A percentile compares a stretch with the other conserved stretches of the same genome.
Evolutionary conservation across 2,329 filamentous ascomycete genomes (phyloP).

Genomic region (Xylariaceae sp.): DNA sequence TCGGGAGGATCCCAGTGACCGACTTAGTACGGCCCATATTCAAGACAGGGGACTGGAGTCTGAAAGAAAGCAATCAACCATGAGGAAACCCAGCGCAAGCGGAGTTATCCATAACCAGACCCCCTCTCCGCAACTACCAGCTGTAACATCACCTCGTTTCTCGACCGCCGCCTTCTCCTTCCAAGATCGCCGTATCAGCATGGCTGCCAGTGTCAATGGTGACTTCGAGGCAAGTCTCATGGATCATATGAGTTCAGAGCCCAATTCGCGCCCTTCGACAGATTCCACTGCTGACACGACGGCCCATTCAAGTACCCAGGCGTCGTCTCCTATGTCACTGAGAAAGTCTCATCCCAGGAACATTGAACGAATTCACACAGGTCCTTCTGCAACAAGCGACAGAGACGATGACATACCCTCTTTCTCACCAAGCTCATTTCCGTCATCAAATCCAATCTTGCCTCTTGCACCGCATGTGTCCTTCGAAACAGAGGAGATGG

Average conservation of each 20-base stretch:
- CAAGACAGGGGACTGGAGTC: conserved; percentile 9
- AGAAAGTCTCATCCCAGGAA: conserved; percentile 44
- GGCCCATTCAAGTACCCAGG: conserved; percentile 16
- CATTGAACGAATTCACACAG: conserved; percentile 26
- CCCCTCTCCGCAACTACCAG: conserved; percentile 45
- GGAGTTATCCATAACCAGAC: conserved; percentile 33
- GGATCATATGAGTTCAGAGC: conserved; percentile 51
- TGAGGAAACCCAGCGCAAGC: conserved; percentile 15
- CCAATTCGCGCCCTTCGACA: conserved; percentile 37
- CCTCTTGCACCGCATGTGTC: conserved; percentile 45
- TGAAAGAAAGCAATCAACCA: conserved; percentile 12
- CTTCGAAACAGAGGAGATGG: conserved; percentile 36
- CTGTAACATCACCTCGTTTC: conserved; percentile 48
- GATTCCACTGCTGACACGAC: conserved; percentile 20
- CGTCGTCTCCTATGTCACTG: conserved; percentile 35
- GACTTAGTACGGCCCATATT: conserved; percentile 12
- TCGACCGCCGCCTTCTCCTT: conserved; percentile 43
- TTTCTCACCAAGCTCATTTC: conserved; percentile 49
- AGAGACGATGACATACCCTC: conserved; percentile 26
- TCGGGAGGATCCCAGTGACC: conserved; percentile 8
- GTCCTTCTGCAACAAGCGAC: conserved; percentile 15
- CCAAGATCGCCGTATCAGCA: conserved; percentile 37
- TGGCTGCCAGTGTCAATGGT: conserved; percentile 33
- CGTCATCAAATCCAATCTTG: conserved; percentile 45
- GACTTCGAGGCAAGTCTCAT: conserved; percentile 42